Conservation (phyloP, 306 rosid species). For the Vigna hirtella region DNA sequence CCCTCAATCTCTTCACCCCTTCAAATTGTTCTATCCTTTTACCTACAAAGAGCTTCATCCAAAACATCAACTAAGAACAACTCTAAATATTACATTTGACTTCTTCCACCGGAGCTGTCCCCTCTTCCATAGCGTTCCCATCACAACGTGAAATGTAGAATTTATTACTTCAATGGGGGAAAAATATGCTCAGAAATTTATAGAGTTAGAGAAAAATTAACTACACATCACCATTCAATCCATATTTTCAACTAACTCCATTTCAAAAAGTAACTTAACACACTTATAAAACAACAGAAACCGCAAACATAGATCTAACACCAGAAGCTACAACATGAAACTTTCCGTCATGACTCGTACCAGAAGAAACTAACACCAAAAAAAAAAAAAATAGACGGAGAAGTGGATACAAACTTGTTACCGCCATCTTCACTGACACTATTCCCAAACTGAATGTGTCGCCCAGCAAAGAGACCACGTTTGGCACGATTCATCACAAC, state of each 20-base stretch:
- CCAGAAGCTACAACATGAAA: conserved; percentile 25
- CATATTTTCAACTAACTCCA: not conserved
- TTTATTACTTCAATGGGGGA: not conserved
- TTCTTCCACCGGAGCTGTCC: not conserved
- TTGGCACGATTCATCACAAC: conserved; percentile 88
- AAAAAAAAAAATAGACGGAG: conserved; percentile 4
- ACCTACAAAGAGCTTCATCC: not conserved
- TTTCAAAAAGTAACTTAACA: conserved; percentile 12
- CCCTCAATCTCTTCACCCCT: not conserved
- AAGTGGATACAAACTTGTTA: conserved; percentile 67
- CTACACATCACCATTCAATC: not conserved
- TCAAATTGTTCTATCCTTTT: not conserved
- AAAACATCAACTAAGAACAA: conserved; percentile 16
- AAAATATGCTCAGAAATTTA: not conserved
- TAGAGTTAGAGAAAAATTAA: conserved; percentile 8
- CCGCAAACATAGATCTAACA: not conserved
- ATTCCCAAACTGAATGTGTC: conserved; percentile 90
- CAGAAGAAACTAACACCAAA: conserved; percentile 12
- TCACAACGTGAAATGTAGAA: not conserved
- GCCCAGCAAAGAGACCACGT: conserved; percentile 87
- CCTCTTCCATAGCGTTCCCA: not conserved
- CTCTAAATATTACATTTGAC: not conserved
- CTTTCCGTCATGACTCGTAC: not conserved
- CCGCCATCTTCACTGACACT: conserved; percentile 95
- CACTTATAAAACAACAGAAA: not conserved